Base-by-base conservation (phyloP, 495 filamentous ascomycete species). In the Podospora didyma region DNA sequence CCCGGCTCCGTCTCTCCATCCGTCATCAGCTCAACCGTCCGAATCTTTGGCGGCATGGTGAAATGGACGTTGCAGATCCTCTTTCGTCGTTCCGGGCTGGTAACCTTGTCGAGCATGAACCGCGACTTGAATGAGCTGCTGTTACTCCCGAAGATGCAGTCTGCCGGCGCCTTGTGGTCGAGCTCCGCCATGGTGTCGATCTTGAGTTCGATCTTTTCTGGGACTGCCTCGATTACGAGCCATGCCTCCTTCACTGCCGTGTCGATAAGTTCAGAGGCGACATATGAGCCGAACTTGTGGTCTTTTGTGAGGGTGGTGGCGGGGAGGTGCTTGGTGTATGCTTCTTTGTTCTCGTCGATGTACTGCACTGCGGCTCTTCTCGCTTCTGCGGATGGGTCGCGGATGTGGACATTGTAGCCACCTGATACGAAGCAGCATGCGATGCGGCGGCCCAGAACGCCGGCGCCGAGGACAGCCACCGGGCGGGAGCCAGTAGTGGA, bases 21-120 rank as follows among this genome's bases (percentile, higher is more conserved):
- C 0, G 81, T 79, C 82, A 86, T 85, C 46, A 86, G 46, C 67
- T 85, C 82, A 4, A 83, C 79, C 10, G 64, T 70, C 4, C 61
- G 59, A 37, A 74, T 71, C 24, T 54, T 54, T 0, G 80, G 82
- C 28, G 80, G 82, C 72, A 83, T 82, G 26, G 67, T 67, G 56
- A 73, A 84, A 58, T 83, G 79, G 21, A 74, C 73, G 59, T 84
- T 83, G 34, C 46, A 57, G 6, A 60, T 22, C 35, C 71, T 55
- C 1, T 76, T 58, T 0, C 69, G 65, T 2, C 46, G 51, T 53
- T 66, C 51, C 21, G 73, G 1, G 49, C 53, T 7, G 56, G 60
- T 56, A 6, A 83, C 69, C 34, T 74, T 70, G 26, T 61, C 69
- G 4, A 81, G 52, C 68, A 82, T 78, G 47, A 75, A 67, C 0